Percentiles rank a stretch among this genome's conserved stretches.
Conservation (phyloP, 352 stramenopile species). For the Globisporangium splendens region DNA sequence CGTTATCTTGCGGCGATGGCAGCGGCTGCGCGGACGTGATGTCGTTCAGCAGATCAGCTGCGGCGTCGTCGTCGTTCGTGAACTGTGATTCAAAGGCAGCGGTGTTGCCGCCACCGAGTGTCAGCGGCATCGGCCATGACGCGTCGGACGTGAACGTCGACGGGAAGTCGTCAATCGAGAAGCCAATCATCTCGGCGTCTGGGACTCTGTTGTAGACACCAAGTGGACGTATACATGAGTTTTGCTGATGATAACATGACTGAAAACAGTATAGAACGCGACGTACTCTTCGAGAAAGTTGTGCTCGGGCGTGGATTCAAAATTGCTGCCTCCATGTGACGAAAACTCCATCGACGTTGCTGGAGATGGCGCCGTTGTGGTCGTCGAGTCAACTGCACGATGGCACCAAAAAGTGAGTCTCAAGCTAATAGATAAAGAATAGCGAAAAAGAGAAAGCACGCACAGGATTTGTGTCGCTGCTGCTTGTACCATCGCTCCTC, state of each 20-base stretch:
- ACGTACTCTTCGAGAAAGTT: constrained; percentile 58
- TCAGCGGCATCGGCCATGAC: constrained; percentile 28
- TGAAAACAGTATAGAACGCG: not conserved
- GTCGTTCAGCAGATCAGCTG: too few species aligned
- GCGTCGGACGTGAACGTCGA: constrained; percentile 41
- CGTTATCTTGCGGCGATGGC: not conserved
- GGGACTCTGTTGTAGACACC: constrained; percentile 16
- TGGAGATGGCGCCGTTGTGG: constrained; percentile 19
- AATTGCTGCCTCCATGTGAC: constrained; percentile 20
- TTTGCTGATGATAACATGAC: not conserved
- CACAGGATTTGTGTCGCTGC: constrained; percentile 49
- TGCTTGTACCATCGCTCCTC: constrained; percentile 65
- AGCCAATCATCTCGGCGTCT: constrained; percentile 63
- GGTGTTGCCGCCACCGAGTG: constrained; percentile 6
- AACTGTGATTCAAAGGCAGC: constrained; percentile 19
- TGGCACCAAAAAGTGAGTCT: not conserved
- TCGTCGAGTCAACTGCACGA: constrained; percentile 49
- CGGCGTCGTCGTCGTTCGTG: not conserved
- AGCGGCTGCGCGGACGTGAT: too few species aligned
- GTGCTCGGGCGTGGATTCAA: constrained; percentile 33
- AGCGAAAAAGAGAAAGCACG: constrained; percentile 7
- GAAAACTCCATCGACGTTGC: constrained; percentile 40
- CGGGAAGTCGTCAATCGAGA: constrained; percentile 66
- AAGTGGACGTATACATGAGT: not conserved
- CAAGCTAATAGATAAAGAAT: not conserved